These are phyloP conservation scores for Nothomitra cinnamomea DNA, from an alignment of 2,329 filamentous ascomycete species.

Conservation along the genomic window DNA sequence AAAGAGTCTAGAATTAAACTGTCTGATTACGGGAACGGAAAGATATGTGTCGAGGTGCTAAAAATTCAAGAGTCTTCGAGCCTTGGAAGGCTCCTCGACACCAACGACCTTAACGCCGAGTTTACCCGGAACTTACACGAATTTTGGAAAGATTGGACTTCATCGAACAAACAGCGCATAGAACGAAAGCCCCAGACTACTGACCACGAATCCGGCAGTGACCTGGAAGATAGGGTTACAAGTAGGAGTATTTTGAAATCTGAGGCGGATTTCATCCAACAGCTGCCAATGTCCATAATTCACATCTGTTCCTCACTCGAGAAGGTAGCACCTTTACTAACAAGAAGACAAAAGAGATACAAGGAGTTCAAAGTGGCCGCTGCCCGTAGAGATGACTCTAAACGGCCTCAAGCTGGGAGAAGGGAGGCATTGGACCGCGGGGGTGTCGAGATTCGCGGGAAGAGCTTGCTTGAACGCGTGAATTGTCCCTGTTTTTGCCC, in stretches of 20 bases:
- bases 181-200: conserved; percentile 10
- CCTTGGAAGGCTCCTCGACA: conserved; percentile 25
- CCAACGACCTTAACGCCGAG: conserved; percentile 34
- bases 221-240: background rate
- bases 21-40: conserved; percentile 35
- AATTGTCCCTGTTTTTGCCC: conserved; percentile 5
- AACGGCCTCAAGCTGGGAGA: conserved; percentile 14
- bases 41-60: conserved; percentile 40
- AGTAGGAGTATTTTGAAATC: conserved; percentile 19
- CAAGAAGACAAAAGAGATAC: conserved; percentile 52
- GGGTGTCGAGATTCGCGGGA: background rate
- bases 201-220: background rate
- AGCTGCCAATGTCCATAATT: conserved; percentile 39
- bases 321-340: conserved; percentile 33
- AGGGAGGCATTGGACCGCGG: background rate
- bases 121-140: conserved; percentile 36
- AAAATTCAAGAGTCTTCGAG: background rate
- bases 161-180: background rate
- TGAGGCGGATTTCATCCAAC: conserved; percentile 30
- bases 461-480: conserved; percentile 17
- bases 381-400: conserved; percentile 28
- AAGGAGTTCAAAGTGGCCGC: conserved; percentile 47
- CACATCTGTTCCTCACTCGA: conserved; percentile 32
- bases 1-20: conserved; percentile 25
- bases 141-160: conserved; percentile 24